Evolutionary conservation across 441 rosid genomes (phyloP), one percentile per base, ranked within the genome.

Genomic region (Eugenia klotzschiana): DNA sequence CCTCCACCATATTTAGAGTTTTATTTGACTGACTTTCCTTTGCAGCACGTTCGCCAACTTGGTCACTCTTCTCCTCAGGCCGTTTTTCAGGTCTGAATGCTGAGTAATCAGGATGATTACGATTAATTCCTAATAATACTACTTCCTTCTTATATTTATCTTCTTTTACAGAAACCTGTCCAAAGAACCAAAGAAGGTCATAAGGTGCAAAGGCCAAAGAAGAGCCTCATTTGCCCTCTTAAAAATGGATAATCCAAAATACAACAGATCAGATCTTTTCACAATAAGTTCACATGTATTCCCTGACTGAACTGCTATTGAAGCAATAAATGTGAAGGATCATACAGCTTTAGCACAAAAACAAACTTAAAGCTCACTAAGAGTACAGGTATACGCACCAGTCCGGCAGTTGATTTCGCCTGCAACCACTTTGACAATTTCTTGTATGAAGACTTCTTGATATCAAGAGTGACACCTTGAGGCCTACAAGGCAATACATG

Each of bases 341-440:
- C 46, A 33, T 64, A 33, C 46, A 64, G 77, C 77, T 33, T 64
- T 64, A 64, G 77, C 43, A 33, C 46, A 33, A 64, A 20, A 10
- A 64, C 77, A 64, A 64, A 64, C 46, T 64, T 37, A 20, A 33
- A 3, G 77, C 77, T 8, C 72, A 51, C 8, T 29, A 58, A 50
- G 29, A 37, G 26, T 77, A 20, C 16, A 52, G 82, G 14, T 81
- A 52, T 84, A 87, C 93, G 50, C 53, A 96, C 99, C 94, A 96
- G 88, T 87, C 98, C 98, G 15, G 90, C 13, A 41, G 96, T 89
- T 23, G 98, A 91, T 88, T 96, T 94, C 43, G 96, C 93, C 86
- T 94, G 99, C 81, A 96, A 89, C 99, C 98, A 96, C 89, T 95
- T 96, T 4, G 98, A 92, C 83, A 96, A 85, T 90, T 96, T 96